phyloP scores from a whole-genome alignment of 148 eudicot genomes.

The Rhododendron ferrugineum region DNA sequence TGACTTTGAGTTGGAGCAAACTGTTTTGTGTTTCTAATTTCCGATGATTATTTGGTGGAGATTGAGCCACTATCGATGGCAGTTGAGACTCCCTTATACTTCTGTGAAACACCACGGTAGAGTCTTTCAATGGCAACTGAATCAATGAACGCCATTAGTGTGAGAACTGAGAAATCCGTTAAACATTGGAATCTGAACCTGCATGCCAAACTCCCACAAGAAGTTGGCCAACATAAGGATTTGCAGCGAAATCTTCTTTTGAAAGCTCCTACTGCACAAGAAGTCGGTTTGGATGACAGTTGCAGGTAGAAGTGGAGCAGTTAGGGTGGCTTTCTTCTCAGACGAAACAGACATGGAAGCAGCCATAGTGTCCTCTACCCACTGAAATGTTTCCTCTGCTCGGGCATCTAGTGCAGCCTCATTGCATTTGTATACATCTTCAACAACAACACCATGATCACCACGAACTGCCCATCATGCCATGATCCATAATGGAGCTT shows the following conservation, averaged over 20 bases:
- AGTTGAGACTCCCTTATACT: not conserved
- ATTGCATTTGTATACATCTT: not conserved
- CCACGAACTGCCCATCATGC: not conserved
- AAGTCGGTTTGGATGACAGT: not conserved
- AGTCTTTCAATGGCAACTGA: not conserved
- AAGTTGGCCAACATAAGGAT: not conserved
- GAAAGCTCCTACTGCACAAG: not conserved
- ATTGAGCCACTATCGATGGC: not conserved
- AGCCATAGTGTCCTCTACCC: not conserved
- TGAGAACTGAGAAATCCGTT: not conserved
- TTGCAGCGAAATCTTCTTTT: not conserved
- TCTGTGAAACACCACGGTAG: not conserved
- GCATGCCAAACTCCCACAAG: not conserved
- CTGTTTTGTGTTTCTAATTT: not conserved
- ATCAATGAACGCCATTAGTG: not conserved
- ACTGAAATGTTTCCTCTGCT: not conserved
- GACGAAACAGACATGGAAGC: not conserved
- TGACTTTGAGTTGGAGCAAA: not conserved
- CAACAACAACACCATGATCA: not conserved
- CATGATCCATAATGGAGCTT: not conserved
- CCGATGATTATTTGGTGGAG: not conserved
- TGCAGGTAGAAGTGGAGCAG: not conserved
- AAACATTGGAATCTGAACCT: not conserved
- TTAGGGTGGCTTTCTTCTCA: not conserved
- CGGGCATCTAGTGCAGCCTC: not conserved